Percentiles rank a stretch among this genome's conserved stretches.
Conservation (phyloP, 805 yeast species). For the Vanderwaltozyma verrucispora region DNA sequence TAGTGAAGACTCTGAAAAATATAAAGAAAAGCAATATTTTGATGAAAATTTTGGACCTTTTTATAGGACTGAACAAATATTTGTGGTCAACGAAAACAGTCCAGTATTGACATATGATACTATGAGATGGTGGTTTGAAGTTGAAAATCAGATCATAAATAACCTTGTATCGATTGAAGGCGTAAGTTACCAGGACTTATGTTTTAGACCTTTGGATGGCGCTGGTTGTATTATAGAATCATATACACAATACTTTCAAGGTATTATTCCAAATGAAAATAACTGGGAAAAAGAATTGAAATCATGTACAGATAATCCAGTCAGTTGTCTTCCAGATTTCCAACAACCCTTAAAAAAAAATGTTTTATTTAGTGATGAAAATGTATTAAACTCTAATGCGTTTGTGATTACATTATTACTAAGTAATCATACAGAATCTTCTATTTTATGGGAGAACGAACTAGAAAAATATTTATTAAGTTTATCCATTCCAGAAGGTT, state of each 20-base stretch:
- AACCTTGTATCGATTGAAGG: conserved; percentile 24
- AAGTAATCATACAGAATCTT: conserved; percentile 39
- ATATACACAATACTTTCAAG: conserved; percentile 77
- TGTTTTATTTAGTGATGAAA: conserved; percentile 54
- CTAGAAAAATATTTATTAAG: conserved; percentile 45
- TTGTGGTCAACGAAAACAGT: conserved; percentile 58
- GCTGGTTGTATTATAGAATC: conserved; percentile 74
- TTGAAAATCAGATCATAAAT: conserved; percentile 45
- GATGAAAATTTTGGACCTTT: conserved; percentile 86
- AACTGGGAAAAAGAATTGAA: conserved; percentile 46
- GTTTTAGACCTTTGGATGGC: conserved; percentile 75
- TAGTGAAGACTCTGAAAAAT: conserved; percentile 62
- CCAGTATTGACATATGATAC: conserved; percentile 61
- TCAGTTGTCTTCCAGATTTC: conserved; percentile 78
- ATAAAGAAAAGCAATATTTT: conserved; percentile 52
- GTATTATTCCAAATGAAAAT: conserved; percentile 38
- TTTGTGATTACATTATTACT: conserved; percentile 66
- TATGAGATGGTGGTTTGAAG: conserved; percentile 82
- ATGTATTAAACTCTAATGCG: conserved; percentile 54
- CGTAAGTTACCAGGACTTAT: conserved; percentile 47
- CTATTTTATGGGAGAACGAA: conserved; percentile 57
- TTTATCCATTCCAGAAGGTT: conserved; percentile 46
- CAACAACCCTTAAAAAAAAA: conserved; percentile 80
- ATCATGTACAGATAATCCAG: conserved; percentile 70
- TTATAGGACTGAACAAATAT: conserved; percentile 78